phyloP scores from a whole-genome alignment of 805 yeast genomes.

The Saccharomycopsis malanga region DNA sequence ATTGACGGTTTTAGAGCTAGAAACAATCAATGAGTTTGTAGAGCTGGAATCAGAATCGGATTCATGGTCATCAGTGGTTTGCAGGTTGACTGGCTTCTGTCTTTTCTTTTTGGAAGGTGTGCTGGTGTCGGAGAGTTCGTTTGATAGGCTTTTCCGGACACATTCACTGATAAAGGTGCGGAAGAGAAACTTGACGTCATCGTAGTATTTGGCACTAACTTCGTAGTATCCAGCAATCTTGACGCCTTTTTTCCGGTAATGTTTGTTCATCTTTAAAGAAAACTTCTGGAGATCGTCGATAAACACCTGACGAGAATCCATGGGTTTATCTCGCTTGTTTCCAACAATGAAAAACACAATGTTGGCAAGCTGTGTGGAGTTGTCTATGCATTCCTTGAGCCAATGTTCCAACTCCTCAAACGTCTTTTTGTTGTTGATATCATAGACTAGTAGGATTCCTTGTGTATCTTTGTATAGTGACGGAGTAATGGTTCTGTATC shows the following conservation, averaged over 20 bases:
- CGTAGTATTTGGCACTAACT: constrained; percentile 38
- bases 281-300: constrained; percentile 34
- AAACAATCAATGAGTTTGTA: too few species aligned
- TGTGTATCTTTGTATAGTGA: constrained; percentile 40
- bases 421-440: constrained; percentile 33
- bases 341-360: constrained; percentile 40
- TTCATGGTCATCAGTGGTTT: too few species aligned
- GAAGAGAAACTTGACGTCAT: constrained; percentile 21
- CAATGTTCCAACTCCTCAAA: constrained; percentile 36
- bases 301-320: constrained; percentile 32
- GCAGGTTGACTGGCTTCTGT: too few species aligned
- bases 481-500: constrained; percentile 41
- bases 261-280: constrained; percentile 28
- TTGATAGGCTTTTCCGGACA: constrained; percentile 9
- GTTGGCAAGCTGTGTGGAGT: constrained; percentile 25
- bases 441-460: constrained; percentile 39
- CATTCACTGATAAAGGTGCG: constrained; percentile 21
- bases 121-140: too few species aligned
- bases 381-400: constrained; percentile 36
- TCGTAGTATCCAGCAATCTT: constrained; percentile 38
- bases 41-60: too few species aligned
- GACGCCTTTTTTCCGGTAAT: constrained; percentile 25
- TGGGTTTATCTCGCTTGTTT: constrained; percentile 30
- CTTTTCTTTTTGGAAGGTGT: too few species aligned
- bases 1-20: too few species aligned